A percentile compares a stretch with the other conserved stretches of the same genome.
These are phyloP conservation scores for Ceratocystis cacaofunesta DNA, from an alignment of 2,329 filamentous ascomycete species.

Conservation along the genomic window DNA sequence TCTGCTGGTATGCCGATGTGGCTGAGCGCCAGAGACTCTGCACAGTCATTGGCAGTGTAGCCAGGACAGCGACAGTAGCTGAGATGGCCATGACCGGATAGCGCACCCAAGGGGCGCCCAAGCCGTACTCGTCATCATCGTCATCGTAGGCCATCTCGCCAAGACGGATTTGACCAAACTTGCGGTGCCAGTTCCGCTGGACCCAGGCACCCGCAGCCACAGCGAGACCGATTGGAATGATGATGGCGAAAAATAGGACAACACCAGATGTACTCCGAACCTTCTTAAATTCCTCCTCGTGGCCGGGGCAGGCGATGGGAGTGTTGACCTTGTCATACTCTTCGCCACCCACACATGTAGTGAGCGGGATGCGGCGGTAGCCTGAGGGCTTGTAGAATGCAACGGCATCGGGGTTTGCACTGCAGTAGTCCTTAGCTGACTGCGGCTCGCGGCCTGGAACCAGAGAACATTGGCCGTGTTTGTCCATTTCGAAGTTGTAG, in stretches of 20 bases:
- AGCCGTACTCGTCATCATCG: constrained; percentile 54
- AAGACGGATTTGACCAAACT: constrained; percentile 83
- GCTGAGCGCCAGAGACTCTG: constrained; percentile 57
- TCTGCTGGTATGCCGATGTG: constrained; percentile 36
- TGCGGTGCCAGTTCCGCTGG: constrained; percentile 70
- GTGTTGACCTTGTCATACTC: constrained; percentile 54
- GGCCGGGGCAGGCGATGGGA: constrained; percentile 54
- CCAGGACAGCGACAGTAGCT: constrained; percentile 43
- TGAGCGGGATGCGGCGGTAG: constrained; percentile 78
- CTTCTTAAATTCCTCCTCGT: constrained; percentile 65
- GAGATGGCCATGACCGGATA: constrained; percentile 66
- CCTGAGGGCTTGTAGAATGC: constrained; percentile 77
- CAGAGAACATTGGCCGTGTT: constrained; percentile 60
- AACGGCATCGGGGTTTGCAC: constrained; percentile 47
- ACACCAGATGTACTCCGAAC: constrained; percentile 56
- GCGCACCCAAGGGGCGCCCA: constrained; percentile 60
- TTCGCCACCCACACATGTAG: constrained; percentile 64
- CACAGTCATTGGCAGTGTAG: constrained; percentile 54
- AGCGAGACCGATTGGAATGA: constrained; percentile 59
- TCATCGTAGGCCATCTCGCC: constrained; percentile 73
- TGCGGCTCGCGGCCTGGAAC: constrained; percentile 56
- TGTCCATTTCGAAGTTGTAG: constrained; percentile 78
- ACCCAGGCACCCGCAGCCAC: constrained; percentile 67
- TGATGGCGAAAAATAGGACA: constrained; percentile 71
- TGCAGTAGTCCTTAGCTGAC: constrained; percentile 36